Percentiles rank a stretch among this genome's conserved stretches.
Evolutionary conservation across 148 eudicot species (phyloP).

Genomic region (Simmondsia chinensis): DNA sequence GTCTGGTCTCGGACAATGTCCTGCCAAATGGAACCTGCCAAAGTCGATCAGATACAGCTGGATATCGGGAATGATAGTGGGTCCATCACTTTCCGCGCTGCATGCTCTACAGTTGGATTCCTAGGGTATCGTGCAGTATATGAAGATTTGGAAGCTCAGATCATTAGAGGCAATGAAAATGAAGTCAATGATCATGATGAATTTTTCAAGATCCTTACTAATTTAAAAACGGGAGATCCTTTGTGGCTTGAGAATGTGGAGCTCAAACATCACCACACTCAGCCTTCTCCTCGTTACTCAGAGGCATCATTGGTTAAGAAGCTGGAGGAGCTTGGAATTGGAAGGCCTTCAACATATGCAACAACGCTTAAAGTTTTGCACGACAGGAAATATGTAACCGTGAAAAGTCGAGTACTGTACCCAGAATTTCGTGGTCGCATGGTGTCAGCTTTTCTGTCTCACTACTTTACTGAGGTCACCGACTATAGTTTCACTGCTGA

Average conservation of each 20-base stretch:
- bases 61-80: constrained; percentile 48
- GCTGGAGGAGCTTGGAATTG: constrained; percentile 96
- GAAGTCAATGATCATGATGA: constrained; percentile 37
- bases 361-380: constrained; percentile 70
- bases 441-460: constrained; percentile 87
- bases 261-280: constrained; percentile 65
- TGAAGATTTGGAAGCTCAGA: constrained; percentile 57
- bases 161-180: constrained; percentile 32
- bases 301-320: constrained; percentile 85
- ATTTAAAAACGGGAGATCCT: constrained; percentile 45
- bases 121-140: constrained; percentile 66
- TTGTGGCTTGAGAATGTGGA: constrained; percentile 50
- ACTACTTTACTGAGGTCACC: constrained; percentile 83
- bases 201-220: constrained; percentile 32
- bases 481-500: constrained; percentile 96
- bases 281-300: constrained; percentile 72
- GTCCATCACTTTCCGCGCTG: constrained; percentile 56
- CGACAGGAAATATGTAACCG: constrained; percentile 78
- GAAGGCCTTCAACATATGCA: constrained; percentile 97
- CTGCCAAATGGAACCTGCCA: constrained; percentile 87
- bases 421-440: constrained; percentile 98
- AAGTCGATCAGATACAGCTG: constrained; percentile 53
- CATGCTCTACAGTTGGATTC: constrained; percentile 59
- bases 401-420: constrained; percentile 48
- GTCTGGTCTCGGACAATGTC: constrained; percentile 95